Evolutionary conservation across 805 yeast genomes (phyloP), one percentile per base, ranked within the genome.

Genomic region (Pichia thaimueangensis): DNA sequence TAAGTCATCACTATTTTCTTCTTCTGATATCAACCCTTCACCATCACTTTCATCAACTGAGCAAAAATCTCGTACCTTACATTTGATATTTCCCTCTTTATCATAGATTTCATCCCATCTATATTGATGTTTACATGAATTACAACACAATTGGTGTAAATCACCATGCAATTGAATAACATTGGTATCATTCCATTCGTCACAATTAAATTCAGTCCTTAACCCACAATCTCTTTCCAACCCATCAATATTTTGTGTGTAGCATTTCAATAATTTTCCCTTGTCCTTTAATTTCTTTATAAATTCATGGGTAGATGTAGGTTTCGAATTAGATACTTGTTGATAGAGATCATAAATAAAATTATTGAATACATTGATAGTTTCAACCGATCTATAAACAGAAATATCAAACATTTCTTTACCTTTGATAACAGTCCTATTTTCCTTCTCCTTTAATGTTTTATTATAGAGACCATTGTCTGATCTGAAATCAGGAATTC

Each of bases 241-340:
- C 0, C 95, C 89, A 60, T 91, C 98, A 45, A 91, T 91, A 58
- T 91, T 91, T 57, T 93, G 97, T 1, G 97, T 91, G 59, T 91
- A 91, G 63, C 97, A 87, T 45, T 95, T 68, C 37, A 88, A 60
- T 35, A 89, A 70, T 61, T 82, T 82, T 47, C 73, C 78, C 57
- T 75, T 75, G 42, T 72, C 78, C 53, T 75, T 77, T 42, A 82
- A 60, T 33, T 68, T 70, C 42, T 69, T 71, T 32, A 91, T 80
- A 55, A 91, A 86, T 47, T 70, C 68, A 60, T 91, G 97, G 1
- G 95, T 86, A 51, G 74, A 78, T 0, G 98, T 91, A 2, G 97
- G 93, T 43, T 67, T 64, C 10, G 96, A 96, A 16, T 60, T 50
- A 44, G 70, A 60, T 11, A 86, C 80, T 42, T 78, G 76, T 11